Percentiles rank a stretch among this genome's conserved stretches.
phyloP scores from a whole-genome alignment of 2,329 filamentous ascomycete species.

The Chrysoporthe deuterocubensis region DNA sequence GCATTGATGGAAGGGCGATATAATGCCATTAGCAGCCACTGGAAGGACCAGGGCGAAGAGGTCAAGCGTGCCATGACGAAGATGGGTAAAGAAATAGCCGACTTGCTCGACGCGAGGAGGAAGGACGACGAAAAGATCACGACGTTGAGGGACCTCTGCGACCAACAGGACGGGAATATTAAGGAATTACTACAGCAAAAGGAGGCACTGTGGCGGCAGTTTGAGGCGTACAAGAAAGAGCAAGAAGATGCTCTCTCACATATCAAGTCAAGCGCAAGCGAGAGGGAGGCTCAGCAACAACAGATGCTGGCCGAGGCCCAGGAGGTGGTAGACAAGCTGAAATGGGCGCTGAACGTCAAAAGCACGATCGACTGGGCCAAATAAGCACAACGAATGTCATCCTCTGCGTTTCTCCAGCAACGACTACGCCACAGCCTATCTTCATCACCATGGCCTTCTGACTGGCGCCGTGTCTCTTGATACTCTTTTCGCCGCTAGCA shows the following conservation, averaged over 20 bases:
- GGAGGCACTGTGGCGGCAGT: slow-evolving; percentile 61
- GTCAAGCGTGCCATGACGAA: slow-evolving; percentile 56
- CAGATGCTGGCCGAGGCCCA: slow-evolving; percentile 60
- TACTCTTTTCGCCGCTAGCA: not conserved
- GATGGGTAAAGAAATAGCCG: slow-evolving; percentile 58
- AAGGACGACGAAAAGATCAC: slow-evolving; percentile 66
- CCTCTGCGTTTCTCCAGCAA: not conserved
- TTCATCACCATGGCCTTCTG: not conserved
- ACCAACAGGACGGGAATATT: slow-evolving; percentile 74
- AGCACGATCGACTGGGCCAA: slow-evolving; percentile 60
- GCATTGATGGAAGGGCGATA: slow-evolving; percentile 73
- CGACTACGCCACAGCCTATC: not conserved
- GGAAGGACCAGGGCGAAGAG: slow-evolving; percentile 68
- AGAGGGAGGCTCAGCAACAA: slow-evolving; percentile 65
- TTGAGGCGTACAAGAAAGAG: slow-evolving; percentile 66
- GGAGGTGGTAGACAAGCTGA: slow-evolving; percentile 68
- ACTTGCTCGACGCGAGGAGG: slow-evolving; percentile 58
- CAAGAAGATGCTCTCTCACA: slow-evolving; percentile 64
- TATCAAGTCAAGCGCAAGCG: slow-evolving; percentile 61
- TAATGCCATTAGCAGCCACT: slow-evolving; percentile 68
- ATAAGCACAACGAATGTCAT: slow-evolving; percentile 37
- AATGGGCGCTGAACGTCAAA: slow-evolving; percentile 74
- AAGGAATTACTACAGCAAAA: slow-evolving; percentile 64
- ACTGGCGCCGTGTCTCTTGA: not conserved
- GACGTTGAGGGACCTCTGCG: slow-evolving; percentile 69